These are phyloP conservation scores for Posidonia australis DNA, from an alignment of 106 monocot species.

Conservation along the genomic window DNA sequence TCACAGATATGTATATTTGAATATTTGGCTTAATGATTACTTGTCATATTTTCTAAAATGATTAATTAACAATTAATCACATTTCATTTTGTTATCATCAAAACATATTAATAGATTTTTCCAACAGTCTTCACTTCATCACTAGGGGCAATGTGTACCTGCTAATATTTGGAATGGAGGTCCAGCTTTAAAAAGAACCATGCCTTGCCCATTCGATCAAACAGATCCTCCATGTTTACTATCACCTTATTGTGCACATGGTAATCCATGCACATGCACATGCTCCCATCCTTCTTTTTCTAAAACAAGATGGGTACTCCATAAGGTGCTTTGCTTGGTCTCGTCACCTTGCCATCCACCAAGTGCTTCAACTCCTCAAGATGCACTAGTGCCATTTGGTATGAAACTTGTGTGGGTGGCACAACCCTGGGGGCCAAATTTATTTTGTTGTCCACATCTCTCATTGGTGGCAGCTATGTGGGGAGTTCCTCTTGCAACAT, in stretches of 20 bases:
- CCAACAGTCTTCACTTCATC: too few relatives aligned
- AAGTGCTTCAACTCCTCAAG: not conserved
- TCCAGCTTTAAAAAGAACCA: not conserved
- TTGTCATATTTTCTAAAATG: too few relatives aligned
- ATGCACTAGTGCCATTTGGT: not conserved
- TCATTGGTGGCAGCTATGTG: not conserved
- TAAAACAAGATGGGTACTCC: constrained; percentile 2
- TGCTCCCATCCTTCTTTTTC: constrained; percentile 7
- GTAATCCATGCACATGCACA: too few relatives aligned
- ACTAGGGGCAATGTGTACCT: too few relatives aligned
- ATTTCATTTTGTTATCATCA: too few relatives aligned
- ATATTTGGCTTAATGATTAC: too few relatives aligned
- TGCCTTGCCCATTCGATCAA: not conserved
- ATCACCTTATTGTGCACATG: not conserved
- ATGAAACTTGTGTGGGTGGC: not conserved
- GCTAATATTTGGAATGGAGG: too few relatives aligned
- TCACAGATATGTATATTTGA: too few relatives aligned
- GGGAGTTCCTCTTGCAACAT: too few relatives aligned
- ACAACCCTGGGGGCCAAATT: not conserved
- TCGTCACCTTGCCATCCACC: not conserved
- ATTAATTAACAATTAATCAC: too few relatives aligned
- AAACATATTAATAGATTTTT: too few relatives aligned
- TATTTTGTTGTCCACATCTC: not conserved
- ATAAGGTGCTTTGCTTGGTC: not conserved
- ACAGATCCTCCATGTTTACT: constrained; percentile 1